Base-by-base conservation (phyloP, 768 basidiomycete genomes). In the Harrya chromipes region DNA sequence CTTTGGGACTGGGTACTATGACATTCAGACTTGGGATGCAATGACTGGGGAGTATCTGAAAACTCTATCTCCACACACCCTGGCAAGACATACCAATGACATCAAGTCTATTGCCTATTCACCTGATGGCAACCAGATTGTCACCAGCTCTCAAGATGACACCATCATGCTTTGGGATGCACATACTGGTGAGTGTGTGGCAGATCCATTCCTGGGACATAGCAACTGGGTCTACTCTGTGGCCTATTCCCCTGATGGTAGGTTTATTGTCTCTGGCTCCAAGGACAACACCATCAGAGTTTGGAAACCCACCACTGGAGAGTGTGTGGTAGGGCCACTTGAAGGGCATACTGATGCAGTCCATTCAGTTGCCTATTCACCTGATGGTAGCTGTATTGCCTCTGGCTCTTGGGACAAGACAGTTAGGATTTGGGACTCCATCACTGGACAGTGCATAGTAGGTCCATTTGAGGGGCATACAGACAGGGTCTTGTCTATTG, bases 191-290 rank as follows among this genome's bases (percentile, higher is more conserved):
- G 13, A 58, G 19, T 33, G 9, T 34, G 8, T 40, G 4, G 8
- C 8, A 35, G 48, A 36, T 34, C 43, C 50, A 42, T 21, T 58
- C 3, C 0, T 0, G 3, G 60, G 46, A 2, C 58, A 59, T 6
- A 50, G 50, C 0, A 7, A 19, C 12, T 49, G 50, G 44, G 5
- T 59, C 16, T 44, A 20, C 17, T 59, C 58, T 45, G 20, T 59
- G 41, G 48, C 53, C 44, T 54, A 47, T 60, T 50, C 70, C 35
- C 64, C 70, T 29, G 61, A 69, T 52, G 67, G 68, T 2, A 58
- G 36, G 9, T 21, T 46, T 13, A 37, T 63, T 45, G 47, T 37
- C 33, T 63, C 62, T 44, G 65, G 53, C 10, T 57, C 62, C 19
- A 43, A 1, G 3, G 62, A 66, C 14, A 4, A 33, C 0, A 65